Evolutionary conservation across 2,329 filamentous ascomycete genomes (phyloP).

Genomic region (Stagonosporopsis chrysanthemi): DNA sequence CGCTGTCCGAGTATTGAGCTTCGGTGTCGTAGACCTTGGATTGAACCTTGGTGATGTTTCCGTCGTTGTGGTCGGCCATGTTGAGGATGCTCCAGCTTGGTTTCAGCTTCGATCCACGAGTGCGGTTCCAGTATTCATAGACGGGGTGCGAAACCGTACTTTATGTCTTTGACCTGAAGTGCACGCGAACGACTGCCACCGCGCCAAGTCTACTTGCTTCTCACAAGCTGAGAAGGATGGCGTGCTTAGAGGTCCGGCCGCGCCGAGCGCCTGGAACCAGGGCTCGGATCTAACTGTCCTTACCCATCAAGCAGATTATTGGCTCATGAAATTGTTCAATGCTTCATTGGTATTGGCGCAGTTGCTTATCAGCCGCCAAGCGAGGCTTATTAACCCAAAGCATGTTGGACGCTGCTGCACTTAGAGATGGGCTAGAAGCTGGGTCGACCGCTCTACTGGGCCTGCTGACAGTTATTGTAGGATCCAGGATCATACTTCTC

Average conservation of each 20-base stretch:
- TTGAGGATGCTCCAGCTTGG: neutral
- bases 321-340: neutral
- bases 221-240: constrained; percentile 12
- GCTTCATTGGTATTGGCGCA: constrained; percentile 14
- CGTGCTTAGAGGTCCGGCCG: constrained; percentile 20
- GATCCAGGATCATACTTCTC: neutral
- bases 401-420: neutral
- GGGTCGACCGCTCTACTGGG: neutral
- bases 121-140: neutral
- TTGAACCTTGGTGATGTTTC: constrained; percentile 6
- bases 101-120: neutral
- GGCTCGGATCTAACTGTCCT: neutral
- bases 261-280: constrained; percentile 16
- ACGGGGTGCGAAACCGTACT: neutral
- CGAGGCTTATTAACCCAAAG: constrained; percentile 22
- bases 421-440: neutral
- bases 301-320: constrained; percentile 4
- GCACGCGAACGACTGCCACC: neutral
- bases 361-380: constrained; percentile 22
- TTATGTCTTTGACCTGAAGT: neutral
- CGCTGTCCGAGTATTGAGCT: constrained; percentile 23
- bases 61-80: constrained; percentile 13
- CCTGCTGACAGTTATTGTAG: neutral
- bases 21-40: constrained; percentile 21
- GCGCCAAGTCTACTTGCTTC: neutral